Evolutionary conservation across 805 yeast species (phyloP).

Genomic region (Starmerella sirachaensis): DNA sequence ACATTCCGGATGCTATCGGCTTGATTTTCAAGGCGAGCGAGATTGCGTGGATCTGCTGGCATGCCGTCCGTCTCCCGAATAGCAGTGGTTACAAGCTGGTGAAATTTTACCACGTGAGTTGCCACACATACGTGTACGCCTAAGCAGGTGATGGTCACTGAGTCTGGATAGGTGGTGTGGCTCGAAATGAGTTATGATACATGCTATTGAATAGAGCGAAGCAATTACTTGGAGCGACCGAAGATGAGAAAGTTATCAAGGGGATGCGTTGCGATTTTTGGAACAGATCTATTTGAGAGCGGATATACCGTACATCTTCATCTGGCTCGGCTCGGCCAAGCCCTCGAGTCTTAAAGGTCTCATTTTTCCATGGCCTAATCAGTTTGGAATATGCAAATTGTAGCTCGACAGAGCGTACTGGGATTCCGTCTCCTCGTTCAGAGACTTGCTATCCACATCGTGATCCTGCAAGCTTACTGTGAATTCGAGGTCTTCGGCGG

Average conservation of each 20-base stretch:
- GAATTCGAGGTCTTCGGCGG: conserved; percentile 89
- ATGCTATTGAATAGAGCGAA: no score
- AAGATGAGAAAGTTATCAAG: no score
- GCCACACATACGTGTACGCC: no score
- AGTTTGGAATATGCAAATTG: conserved; percentile 20
- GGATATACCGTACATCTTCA: no score
- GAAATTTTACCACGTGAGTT: conserved; percentile 6
- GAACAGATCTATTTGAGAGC: no score
- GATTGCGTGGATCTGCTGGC: conserved; percentile 47
- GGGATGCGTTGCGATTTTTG: no score
- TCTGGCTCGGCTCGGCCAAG: no score
- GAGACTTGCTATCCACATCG: conserved; percentile 30
- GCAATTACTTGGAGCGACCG: no score
- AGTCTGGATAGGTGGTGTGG: no score
- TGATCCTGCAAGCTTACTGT: conserved; percentile 48
- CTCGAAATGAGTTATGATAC: no score
- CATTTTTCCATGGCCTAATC: background rate
- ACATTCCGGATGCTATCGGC: conserved; percentile 70
- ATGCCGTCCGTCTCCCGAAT: conserved; percentile 12
- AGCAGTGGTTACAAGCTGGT: background rate
- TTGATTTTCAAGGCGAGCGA: conserved; percentile 54
- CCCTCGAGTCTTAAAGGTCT: no score
- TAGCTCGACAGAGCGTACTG: conserved; percentile 31
- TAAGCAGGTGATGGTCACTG: no score
- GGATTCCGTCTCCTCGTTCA: conserved; percentile 21